phyloP scores from a whole-genome alignment of 2,329 filamentous ascomycete species.

The Rosellinia necatrix region DNA sequence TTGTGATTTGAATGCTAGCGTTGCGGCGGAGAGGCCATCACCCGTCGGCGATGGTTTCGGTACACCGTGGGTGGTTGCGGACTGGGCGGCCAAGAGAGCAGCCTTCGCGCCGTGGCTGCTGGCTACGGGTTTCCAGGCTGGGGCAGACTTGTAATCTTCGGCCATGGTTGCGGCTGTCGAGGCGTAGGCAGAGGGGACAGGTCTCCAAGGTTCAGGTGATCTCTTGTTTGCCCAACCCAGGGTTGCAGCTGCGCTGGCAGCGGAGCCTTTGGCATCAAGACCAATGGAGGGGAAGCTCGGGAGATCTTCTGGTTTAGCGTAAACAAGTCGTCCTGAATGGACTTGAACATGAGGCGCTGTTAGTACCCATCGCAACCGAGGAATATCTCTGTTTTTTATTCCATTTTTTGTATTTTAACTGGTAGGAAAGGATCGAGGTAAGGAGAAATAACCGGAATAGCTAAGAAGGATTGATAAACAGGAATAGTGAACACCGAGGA shows the following conservation, averaged over 20 bases:
- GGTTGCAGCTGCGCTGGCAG: slow-evolving; percentile 74
- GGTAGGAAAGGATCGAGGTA: too few species aligned
- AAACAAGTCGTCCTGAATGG: slow-evolving; percentile 36
- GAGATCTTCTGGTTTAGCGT: slow-evolving; percentile 65
- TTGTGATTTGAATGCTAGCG: slow-evolving; percentile 65
- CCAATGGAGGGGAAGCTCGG: slow-evolving; percentile 75
- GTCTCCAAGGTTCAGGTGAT: slow-evolving; percentile 68
- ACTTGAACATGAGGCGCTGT: slow-evolving; percentile 25
- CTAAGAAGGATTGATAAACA: slow-evolving; percentile 6
- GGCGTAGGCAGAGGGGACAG: slow-evolving; percentile 63
- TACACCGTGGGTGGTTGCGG: slow-evolving; percentile 55
- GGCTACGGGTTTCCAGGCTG: slow-evolving; percentile 63
- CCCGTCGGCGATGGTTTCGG: slow-evolving; percentile 53
- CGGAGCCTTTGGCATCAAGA: slow-evolving; percentile 59
- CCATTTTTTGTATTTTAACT: too few species aligned
- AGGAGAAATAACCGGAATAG: too few species aligned
- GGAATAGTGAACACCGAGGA: background rate
- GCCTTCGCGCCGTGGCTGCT: slow-evolving; percentile 74
- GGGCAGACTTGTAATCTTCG: slow-evolving; percentile 31
- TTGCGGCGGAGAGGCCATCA: slow-evolving; percentile 71
- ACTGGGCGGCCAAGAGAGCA: slow-evolving; percentile 67
- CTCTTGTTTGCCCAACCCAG: slow-evolving; percentile 75
- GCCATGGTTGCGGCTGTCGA: slow-evolving; percentile 41
- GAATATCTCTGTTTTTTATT: too few species aligned
- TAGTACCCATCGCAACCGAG: too few species aligned